Percentiles rank a stretch among this genome's conserved stretches.
Conservation (phyloP, 2,329 filamentous ascomycete genomes). For the Sporothrix curviconia region DNA sequence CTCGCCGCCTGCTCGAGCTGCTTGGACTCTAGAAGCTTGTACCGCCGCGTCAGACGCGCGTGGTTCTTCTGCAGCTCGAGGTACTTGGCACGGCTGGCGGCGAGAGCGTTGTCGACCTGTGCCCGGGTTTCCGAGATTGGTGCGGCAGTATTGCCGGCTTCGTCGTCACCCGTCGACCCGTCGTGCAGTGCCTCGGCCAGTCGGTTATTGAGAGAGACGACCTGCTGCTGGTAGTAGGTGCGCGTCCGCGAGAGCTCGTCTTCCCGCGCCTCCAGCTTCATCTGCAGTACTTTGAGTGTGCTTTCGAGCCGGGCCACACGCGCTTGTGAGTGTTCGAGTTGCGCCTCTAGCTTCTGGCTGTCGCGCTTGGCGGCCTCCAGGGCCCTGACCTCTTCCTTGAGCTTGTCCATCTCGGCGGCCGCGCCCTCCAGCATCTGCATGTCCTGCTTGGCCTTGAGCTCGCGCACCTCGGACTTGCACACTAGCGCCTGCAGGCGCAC, state of each 20-base stretch:
- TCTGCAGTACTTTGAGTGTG: slow-evolving; percentile 50
- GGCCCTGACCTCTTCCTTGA: slow-evolving; percentile 53
- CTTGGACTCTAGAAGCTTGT: slow-evolving; percentile 41
- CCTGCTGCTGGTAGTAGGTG: slow-evolving; percentile 42
- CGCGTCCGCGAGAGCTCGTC: slow-evolving; percentile 39
- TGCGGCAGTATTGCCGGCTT: slow-evolving; percentile 18
- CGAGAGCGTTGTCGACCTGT: slow-evolving; percentile 39
- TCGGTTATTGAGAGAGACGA: slow-evolving; percentile 40
- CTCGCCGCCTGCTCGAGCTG: slow-evolving; percentile 11
- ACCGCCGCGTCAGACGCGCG: slow-evolving; percentile 43
- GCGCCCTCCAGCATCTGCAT: slow-evolving; percentile 36
- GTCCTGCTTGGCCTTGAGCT: slow-evolving; percentile 57
- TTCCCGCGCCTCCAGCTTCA: slow-evolving; percentile 49
- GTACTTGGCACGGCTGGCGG: slow-evolving; percentile 48
- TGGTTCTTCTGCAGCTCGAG: slow-evolving; percentile 48
- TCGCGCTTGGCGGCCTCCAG: slow-evolving; percentile 56
- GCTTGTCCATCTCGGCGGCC: slow-evolving; percentile 52
- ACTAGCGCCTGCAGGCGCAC: slow-evolving; percentile 60
- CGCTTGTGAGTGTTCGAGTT: slow-evolving; percentile 50
- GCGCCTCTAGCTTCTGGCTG: slow-evolving; percentile 57
- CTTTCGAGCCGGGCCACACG: slow-evolving; percentile 53
- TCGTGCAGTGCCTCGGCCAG: slow-evolving; percentile 34
- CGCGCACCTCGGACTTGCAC: slow-evolving; percentile 62
- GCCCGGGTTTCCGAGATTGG: slow-evolving; percentile 30
- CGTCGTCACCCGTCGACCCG: slow-evolving; percentile 5